Base-by-base conservation (phyloP, 2,329 filamentous ascomycete species). In the Fusarium globosum region DNA sequence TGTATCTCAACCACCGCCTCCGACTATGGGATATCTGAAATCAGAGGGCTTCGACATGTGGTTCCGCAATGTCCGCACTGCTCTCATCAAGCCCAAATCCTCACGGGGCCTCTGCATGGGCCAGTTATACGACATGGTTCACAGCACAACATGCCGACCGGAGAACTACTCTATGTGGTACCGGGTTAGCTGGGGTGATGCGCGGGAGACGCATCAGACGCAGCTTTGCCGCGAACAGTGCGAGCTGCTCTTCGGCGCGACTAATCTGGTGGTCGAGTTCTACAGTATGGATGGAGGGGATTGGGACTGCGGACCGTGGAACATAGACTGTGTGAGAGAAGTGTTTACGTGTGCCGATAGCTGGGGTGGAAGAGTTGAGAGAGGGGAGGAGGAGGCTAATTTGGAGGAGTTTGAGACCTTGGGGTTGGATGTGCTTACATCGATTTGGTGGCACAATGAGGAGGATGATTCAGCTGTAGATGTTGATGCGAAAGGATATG, bases 1-100 rank as follows among this genome's bases (percentile, higher is more conserved):
- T 42, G 71, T 77, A 33, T 74, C 76, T 38, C 73, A 76, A 55
- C 71, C 69, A n/a, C 74, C 77, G 28, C 76, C 74, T 26, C 66
- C 68, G 48, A 65, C 58, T 18, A 38, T 78, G 26, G 76, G 76
- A 38, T 72, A 65, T 38, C n/a, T 69, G 41, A 49, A 49, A 53
- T 56, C 68, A 12, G 60, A 71, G n/a, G 52, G 48, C 15, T 39
- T 69, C 20, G 23, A 68, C 14, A 49, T 66, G 21, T 68, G 67
- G 71, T 74, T 72, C 23, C 60, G 57, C 30, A 46, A 62, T 33
- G 49, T 68, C 14, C 63, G 41, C 43, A 48, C 45, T 28, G 39
- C 70, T 30, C 36, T 56, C 8, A 33, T 72, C 21, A 41, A 57
- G 20, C 46, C 64, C 15, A n/a, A 12, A 21, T 41, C 48, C 36